Base-by-base conservation (phyloP, 148 eudicot species). In the Vaccinium macrocarpon region DNA sequence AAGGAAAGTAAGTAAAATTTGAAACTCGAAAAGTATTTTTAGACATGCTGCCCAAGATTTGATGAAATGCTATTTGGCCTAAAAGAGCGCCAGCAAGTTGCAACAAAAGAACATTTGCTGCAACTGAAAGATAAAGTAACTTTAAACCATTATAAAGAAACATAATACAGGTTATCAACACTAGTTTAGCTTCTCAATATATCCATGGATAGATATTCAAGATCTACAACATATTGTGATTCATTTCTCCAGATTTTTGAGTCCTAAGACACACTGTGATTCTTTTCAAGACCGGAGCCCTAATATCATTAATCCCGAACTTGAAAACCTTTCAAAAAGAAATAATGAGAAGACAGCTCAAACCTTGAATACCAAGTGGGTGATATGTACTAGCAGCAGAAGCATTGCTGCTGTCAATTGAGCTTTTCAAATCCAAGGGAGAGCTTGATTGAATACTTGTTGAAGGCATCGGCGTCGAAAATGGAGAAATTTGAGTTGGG, bases 331-430 rank as follows among this genome's bases (percentile, higher is more conserved):
- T 38, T 9, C 38, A 5, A 32, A 75, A 35, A 42, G 52, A 15
- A 48, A 85, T 52, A 55, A 82, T 9, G 49, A 84, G 46, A 68
- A 38, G 61, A 29, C 57, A 82, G 79, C 32, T 10, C 85, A 84
- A 73, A 92, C 97, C 98, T 96, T 86, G 90, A 87, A 89, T 84
- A 79, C 90, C 88, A 16, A 93, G 84, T 53, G 83, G 15, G 59
- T 85, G 90, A 88, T 91, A 93, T 86, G 77, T 90, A 86, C 87
- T 90, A 73, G 88, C 82, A 84, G 89, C 46, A 82, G 88, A 86
- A 83, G 84, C 78, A 78, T 85, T 79, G 83, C 78, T 87, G 82
- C 79, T 18, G 21, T 91, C 92, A 57, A 68, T 50, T 52, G 92
- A 76, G 83, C 80, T 86, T 83, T 68, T 92, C 25, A 82, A 15